phyloP scores from a whole-genome alignment of 1,284 basidiomycete genomes.

The Ceratobasidium sp. region DNA sequence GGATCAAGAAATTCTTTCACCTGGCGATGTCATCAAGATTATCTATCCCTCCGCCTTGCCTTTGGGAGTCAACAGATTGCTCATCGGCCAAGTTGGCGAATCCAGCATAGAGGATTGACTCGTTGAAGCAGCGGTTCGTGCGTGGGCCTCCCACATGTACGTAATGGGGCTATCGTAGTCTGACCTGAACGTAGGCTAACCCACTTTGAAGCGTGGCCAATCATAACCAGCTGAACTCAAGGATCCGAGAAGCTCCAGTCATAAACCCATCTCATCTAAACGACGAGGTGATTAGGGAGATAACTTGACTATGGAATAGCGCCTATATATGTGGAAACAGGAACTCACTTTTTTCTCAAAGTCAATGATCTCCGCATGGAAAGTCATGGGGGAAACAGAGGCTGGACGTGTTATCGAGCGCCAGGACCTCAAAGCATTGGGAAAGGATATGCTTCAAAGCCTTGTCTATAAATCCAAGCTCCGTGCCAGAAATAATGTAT shows the following conservation, averaged over 20 bases:
- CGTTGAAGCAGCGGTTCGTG: constrained; percentile 14
- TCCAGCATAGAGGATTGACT: constrained; percentile 5
- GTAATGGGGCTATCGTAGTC: background rate
- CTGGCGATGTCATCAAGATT: constrained; percentile 9
- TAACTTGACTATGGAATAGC: background rate
- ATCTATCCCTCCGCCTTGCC: background rate
- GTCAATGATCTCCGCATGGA: constrained; percentile 22
- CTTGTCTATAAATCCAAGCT: constrained; percentile 1
- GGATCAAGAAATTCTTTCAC: constrained; percentile 14
- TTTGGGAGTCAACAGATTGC: background rate
- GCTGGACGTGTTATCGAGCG: background rate
- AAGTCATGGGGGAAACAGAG: background rate
- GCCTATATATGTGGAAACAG: background rate
- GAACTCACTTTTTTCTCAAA: constrained; percentile 17
- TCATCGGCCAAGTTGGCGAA: background rate
- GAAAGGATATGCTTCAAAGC: background rate
- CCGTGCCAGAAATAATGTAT: constrained; percentile 6
- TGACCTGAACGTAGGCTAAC: background rate
- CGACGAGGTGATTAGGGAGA: background rate
- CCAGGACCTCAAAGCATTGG: background rate
- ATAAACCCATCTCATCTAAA: constrained; percentile 1
- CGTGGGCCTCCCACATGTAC: constrained; percentile 22
- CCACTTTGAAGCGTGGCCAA: constrained; percentile 5
- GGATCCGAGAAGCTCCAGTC: background rate
- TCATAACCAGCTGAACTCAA: constrained; percentile 15